Base-by-base conservation (phyloP, 148 eudicot species). In the Silene uniflora region DNA sequence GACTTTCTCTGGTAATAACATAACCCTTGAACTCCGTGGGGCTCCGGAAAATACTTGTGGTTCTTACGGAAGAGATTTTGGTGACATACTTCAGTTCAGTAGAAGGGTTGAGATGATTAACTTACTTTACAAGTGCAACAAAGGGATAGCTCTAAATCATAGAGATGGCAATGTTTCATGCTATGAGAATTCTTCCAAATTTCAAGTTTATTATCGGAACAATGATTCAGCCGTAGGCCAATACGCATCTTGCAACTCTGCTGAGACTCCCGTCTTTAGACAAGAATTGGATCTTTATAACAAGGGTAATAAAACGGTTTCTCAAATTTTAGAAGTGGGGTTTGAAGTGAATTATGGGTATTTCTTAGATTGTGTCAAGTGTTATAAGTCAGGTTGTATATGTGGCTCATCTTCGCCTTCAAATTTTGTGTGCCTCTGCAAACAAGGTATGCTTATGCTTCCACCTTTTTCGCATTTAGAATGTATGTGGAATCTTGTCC, bases 401-500 rank as follows among this genome's bases (percentile, higher is more conserved):
- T 76, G 73, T 69, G 79, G 73, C 10, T 69, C 73, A 42, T 73
- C 75, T 59, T 2, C 22, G 10, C 19, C 35, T 27, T 10, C 16
- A 5, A 47, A 27, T 25, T 76, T 76, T 59, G 73, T n/a, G 32
- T 76, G 79, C 73, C 6, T 58, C 21, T 69, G 70, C 77, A 64
- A 62, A 52, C 44, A 62, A 71, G 62, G 74, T 71, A 71, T 17
- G 61, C 44, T 10, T 44, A 42, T 66, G 49, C 47, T 2, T 23
- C 6, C 1, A 13, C 6, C 13, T 64, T 32, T 64, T 17, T 24
- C 11, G 17, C 67, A 24, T 19, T 61, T 19, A 0, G 1, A 61
- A 14, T 63, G 52, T 8, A 10, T 47, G 2, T 47, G 52, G 7
- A 9, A 47, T 47, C 2, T 47, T 47, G 8, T 47, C 10, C 12